Percentiles rank a stretch among this genome's conserved stretches.
Conservation (phyloP, 192 early-diverging fungal genomes). For the Geranomyces variabilis region DNA sequence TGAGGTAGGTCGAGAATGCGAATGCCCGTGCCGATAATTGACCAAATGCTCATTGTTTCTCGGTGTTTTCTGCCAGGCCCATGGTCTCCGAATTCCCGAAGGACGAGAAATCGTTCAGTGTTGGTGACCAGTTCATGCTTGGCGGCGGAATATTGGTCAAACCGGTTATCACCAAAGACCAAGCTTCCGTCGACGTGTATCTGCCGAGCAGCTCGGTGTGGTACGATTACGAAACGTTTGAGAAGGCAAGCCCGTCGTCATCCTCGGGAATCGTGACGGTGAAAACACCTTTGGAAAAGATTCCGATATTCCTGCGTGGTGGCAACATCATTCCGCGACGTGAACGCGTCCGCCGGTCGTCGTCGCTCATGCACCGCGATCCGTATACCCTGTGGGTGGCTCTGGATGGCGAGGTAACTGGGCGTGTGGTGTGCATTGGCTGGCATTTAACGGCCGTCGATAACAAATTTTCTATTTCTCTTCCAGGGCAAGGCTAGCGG, state of each 20-base stretch:
- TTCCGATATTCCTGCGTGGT: conserved; percentile 87
- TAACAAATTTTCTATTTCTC: neutral
- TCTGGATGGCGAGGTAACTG: conserved; percentile 60
- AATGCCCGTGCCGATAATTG: neutral
- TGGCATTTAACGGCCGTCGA: neutral
- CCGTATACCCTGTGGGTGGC: conserved; percentile 91
- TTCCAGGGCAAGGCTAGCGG: conserved; percentile 76
- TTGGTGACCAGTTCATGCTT: conserved; percentile 90
- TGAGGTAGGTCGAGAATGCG: conserved; percentile 43
- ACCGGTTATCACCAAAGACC: conserved; percentile 64
- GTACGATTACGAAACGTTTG: conserved; percentile 70
- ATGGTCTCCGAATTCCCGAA: conserved; percentile 89
- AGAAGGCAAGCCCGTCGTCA: conserved; percentile 16
- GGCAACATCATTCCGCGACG: conserved; percentile 87
- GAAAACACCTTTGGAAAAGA: conserved; percentile 71
- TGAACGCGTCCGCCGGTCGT: conserved; percentile 82
- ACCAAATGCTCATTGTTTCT: neutral
- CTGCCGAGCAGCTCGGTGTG: conserved; percentile 73
- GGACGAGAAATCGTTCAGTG: conserved; percentile 74
- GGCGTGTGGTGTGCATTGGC: neutral
- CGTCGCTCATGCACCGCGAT: conserved; percentile 77
- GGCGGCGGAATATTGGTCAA: conserved; percentile 79
- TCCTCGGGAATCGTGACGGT: conserved; percentile 44
- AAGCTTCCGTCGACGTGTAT: conserved; percentile 65
- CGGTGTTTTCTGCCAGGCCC: conserved; percentile 53